A percentile compares a stretch with the other conserved stretches of the same genome.
Conservation (phyloP, 345 rosid genomes). For the Populus alba region DNA sequence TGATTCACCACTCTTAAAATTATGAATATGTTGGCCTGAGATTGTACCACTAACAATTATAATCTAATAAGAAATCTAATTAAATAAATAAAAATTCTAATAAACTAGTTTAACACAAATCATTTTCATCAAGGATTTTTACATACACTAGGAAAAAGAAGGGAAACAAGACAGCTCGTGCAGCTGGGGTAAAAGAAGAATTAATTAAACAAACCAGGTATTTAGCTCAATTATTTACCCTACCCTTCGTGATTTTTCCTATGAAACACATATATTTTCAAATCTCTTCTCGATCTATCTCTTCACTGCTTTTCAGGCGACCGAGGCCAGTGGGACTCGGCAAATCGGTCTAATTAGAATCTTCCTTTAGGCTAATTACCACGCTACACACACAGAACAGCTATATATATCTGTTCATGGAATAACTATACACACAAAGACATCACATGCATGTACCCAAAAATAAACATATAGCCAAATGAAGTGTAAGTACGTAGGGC, state of each 20-base stretch:
- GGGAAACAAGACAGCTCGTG: neutral
- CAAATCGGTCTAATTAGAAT: neutral
- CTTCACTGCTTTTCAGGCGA: neutral
- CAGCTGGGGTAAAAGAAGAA: no score
- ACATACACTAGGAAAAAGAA: no score
- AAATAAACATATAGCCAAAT: neutral
- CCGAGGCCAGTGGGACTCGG: neutral
- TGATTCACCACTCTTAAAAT: no score
- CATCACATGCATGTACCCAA: neutral
- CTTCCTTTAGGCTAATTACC: neutral
- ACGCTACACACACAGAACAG: neutral
- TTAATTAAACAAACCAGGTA: no score
- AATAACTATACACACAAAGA: neutral
- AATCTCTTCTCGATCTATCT: no score
- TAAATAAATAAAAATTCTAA: no score
- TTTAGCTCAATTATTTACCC: neutral
- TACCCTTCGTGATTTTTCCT: neutral
- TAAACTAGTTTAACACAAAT: no score
- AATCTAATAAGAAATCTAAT: no score
- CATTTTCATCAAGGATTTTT: no score
- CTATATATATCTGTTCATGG: neutral
- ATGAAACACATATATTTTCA: no score
- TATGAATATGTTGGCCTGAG: no score
- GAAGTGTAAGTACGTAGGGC: neutral
- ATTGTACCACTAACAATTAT: no score